Evolutionary conservation across 495 filamentous ascomycete genomes (phyloP), one percentile per base, ranked within the genome.

Genomic region (Pseudevernia furfuracea): DNA sequence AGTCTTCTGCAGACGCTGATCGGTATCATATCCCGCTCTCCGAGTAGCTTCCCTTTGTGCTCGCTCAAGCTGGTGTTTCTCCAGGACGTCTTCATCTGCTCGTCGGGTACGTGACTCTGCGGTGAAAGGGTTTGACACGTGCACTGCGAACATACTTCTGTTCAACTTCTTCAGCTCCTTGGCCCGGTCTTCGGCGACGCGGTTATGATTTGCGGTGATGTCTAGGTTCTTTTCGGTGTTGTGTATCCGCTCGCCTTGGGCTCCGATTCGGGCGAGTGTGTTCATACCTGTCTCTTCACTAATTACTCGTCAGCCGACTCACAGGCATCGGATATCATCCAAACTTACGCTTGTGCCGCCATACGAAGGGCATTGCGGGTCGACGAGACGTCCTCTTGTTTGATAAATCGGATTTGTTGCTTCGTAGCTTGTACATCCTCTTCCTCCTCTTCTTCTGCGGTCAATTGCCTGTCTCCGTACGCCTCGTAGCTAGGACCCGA

Each of bases 101-200:
- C 84, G 83, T 28, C 80, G 77, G 6, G 77, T 79, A 28, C 85
- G 81, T 57, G 77, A 77, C 25, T 79, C 77, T 44, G 77, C 79
- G 4, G 86, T 90, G 67, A 91, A 89, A 0, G 88, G 88, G 67
- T 92, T 92, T 23, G 77, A 80, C 19, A 91, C 83, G 65, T 90
- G 87, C 25, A 90, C 80, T 3, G 87, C 87, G 66, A 94, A 93
- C 91, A 95, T 93, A 75, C 84, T 88, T 67, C 85, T 81, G 70
- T 92, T 96, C 11, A 87, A 76, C 0, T 80, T 86, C 75, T 90
- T 91, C 19, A 96, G 74, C 67, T 95, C 90, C 52, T 79, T 80
- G 4, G 89, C 84, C 69, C 87, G 90, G 62, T 88, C 87, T 60
- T 88, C 86, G 0, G 90, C 90, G n/a, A 87, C 71, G 19, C 81